phyloP scores from a whole-genome alignment of 2,329 filamentous ascomycete genomes.

The Sclerotinia minor region DNA sequence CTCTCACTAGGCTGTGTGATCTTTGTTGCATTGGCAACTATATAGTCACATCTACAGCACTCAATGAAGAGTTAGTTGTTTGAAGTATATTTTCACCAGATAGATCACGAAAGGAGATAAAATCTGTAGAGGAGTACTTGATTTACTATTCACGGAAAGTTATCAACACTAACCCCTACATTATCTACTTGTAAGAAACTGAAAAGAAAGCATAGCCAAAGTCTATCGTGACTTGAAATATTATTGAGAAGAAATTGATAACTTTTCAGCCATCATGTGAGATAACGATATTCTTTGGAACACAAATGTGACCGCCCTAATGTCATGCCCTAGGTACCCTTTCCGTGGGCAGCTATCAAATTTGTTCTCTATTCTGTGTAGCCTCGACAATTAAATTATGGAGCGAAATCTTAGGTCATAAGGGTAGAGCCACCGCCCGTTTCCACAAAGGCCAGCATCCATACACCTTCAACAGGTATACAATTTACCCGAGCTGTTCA shows the following conservation, averaged over 20 bases:
- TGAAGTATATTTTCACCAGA: background rate
- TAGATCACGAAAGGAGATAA: background rate
- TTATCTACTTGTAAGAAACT: background rate
- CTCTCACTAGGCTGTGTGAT: rapidly evolving
- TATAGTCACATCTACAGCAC: background rate
- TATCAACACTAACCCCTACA: background rate
- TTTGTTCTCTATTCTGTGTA: rapidly evolving
- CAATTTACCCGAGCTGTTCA: rapidly evolving
- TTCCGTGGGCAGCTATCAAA: background rate
- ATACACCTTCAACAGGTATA: background rate
- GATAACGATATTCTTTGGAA: background rate
- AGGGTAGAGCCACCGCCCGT: background rate
- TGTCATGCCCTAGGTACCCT: background rate
- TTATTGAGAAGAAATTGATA: background rate
- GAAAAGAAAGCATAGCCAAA: background rate
- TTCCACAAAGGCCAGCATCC: background rate
- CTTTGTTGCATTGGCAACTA: too few relatives aligned
- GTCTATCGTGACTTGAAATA: too few relatives aligned
- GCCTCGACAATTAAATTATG: rapidly evolving
- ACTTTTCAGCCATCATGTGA: background rate
- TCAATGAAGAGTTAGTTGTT: background rate
- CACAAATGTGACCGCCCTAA: rapidly evolving
- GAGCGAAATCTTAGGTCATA: background rate
- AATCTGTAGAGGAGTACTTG: background rate
- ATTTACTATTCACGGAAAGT: background rate